Conservation (phyloP, 768 basidiomycete species). For the Serendipita sp. region DNA sequence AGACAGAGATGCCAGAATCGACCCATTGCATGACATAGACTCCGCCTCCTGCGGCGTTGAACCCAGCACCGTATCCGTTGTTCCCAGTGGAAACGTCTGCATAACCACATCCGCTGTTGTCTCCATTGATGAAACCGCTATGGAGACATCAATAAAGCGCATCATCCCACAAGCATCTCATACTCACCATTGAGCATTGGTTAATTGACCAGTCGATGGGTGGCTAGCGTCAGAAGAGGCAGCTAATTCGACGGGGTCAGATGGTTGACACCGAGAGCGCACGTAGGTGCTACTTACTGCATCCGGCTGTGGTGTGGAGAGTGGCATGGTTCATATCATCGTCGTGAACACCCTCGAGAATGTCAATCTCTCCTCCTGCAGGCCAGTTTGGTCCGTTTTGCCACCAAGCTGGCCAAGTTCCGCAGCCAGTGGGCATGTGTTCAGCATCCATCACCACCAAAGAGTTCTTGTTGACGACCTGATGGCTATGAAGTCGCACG, state of each 20-base stretch:
- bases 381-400: constrained; percentile 42
- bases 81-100: constrained; percentile 30
- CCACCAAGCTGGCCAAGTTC: constrained; percentile 51
- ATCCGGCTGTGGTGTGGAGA: constrained; percentile 62
- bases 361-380: constrained; percentile 62
- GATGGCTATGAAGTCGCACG: constrained; percentile 57
- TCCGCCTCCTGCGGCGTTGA: constrained; percentile 75
- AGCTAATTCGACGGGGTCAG: background rate
- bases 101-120: constrained; percentile 71
- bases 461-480: constrained; percentile 33
- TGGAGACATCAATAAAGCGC: background rate
- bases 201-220: constrained; percentile 1
- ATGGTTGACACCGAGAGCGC: constrained; percentile 41
- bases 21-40: constrained; percentile 85
- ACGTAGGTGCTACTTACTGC: constrained; percentile 34
- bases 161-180: background rate
- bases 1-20: constrained; percentile 55
- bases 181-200: constrained; percentile 28
- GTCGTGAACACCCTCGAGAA: constrained; percentile 68
- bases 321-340: constrained; percentile 73
- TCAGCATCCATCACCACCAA: constrained; percentile 68
- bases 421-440: constrained; percentile 86
- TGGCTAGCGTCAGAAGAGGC: constrained; percentile 3
- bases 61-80: constrained; percentile 67
- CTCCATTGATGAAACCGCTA: constrained; percentile 46